phyloP scores from a whole-genome alignment of 768 basidiomycete genomes.

The Tylopilus subfusipes region DNA sequence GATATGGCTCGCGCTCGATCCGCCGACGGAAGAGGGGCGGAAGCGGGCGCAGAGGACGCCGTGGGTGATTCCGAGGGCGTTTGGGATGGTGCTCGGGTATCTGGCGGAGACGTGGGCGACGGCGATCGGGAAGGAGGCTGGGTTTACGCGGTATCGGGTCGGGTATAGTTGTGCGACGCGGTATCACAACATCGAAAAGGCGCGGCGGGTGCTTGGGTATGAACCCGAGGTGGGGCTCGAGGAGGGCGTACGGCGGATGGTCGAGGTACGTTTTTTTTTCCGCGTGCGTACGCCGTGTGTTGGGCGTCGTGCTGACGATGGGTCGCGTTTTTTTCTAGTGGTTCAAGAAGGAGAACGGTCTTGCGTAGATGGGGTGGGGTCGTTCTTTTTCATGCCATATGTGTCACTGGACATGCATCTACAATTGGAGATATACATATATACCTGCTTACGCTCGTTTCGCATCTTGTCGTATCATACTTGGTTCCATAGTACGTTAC shows the following conservation, averaged over 20 bases:
- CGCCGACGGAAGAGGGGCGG: constrained; percentile 40
- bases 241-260: constrained; percentile 78
- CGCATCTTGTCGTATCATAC: not conserved
- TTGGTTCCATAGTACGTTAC: not conserved
- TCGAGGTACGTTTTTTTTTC: constrained; percentile 65
- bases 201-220: constrained; percentile 87
- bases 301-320: not conserved
- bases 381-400: too few relatives aligned
- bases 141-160: constrained; percentile 84
- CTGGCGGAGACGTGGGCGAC: constrained; percentile 71
- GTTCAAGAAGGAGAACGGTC: constrained; percentile 31
- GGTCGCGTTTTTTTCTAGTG: constrained; percentile 9
- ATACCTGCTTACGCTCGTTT: constrained; percentile 5
- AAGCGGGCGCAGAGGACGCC: constrained; percentile 37
- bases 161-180: constrained; percentile 73
- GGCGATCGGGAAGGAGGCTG: constrained; percentile 73
- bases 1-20: constrained; percentile 72
- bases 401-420: not conserved
- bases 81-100: constrained; percentile 71
- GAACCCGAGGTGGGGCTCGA: constrained; percentile 86
- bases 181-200: constrained; percentile 94
- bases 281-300: not conserved
- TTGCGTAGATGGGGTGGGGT: constrained; percentile 15
- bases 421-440: not conserved
- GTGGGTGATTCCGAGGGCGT: constrained; percentile 51